phyloP scores from a whole-genome alignment of 176 grass and related monocot species.

The Saccharum spontaneum region DNA sequence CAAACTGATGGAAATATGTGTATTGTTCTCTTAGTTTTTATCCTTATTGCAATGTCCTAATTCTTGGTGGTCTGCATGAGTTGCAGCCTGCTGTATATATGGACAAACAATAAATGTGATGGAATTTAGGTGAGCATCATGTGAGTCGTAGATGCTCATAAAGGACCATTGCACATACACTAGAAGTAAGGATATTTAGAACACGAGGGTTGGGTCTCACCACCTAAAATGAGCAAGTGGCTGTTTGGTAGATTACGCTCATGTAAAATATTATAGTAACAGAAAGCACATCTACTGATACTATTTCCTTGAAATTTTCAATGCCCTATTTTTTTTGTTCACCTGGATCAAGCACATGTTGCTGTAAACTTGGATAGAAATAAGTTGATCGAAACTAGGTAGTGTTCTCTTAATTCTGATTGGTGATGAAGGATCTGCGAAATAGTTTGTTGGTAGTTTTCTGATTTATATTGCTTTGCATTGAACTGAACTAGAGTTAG shows the following conservation, averaged over 20 bases:
- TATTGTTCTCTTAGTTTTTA: neutral
- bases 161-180: conserved; percentile 38
- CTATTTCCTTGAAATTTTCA: too few species aligned
- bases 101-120: conserved; percentile 42
- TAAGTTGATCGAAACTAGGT: too few species aligned
- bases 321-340: too few species aligned
- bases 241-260: neutral
- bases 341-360: too few species aligned
- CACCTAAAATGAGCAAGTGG: neutral
- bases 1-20: neutral
- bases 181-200: neutral
- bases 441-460: too few species aligned
- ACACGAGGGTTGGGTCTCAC: neutral
- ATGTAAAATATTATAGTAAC: neutral
- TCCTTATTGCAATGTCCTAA: conserved; percentile 32
- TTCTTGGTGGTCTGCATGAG: conserved; percentile 44
- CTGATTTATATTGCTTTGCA: too few species aligned
- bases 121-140: conserved; percentile 44
- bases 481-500: neutral
- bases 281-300: neutral
- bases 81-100: conserved; percentile 46
- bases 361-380: too few species aligned
- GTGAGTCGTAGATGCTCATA: conserved; percentile 28
- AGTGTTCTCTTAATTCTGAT: too few species aligned
- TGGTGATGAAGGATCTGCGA: too few species aligned